A percentile compares a stretch with the other conserved stretches of the same genome.
Conservation (phyloP, 345 rosid genomes). For the Eucalyptus tenuipes region DNA sequence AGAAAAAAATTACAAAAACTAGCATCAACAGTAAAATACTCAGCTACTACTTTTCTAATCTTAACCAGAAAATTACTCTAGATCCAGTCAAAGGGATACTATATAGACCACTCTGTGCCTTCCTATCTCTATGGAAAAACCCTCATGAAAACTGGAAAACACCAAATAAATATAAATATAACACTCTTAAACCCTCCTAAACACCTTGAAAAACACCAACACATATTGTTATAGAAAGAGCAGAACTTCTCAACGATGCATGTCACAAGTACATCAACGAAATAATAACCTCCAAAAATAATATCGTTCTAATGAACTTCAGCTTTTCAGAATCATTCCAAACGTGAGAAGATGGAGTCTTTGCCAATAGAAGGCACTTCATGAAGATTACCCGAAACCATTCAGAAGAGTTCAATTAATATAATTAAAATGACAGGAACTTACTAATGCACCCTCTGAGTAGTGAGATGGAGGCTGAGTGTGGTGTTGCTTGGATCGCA, state of each 20-base stretch:
- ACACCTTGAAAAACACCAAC: background rate
- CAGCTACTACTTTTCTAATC: background rate
- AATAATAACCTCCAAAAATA: background rate
- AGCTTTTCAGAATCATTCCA: background rate
- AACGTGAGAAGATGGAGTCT: background rate
- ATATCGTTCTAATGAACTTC: background rate
- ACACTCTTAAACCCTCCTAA: background rate
- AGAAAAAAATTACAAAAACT: background rate
- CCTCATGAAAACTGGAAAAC: background rate
- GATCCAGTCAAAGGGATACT: background rate
- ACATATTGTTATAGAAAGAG: background rate
- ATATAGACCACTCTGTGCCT: background rate
- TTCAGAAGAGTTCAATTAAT: background rate
- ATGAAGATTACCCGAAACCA: background rate
- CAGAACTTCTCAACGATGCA: background rate
- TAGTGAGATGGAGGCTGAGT: slow-evolving; percentile 83
- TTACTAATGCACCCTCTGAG: slow-evolving; percentile 91
- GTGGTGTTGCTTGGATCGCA: slow-evolving; percentile 60
- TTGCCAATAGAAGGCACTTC: background rate
- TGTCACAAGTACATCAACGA: background rate
- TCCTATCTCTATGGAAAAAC: background rate
- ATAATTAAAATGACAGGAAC: background rate
- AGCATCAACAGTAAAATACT: background rate
- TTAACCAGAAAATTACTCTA: background rate
- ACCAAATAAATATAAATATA: background rate